Percentiles rank a stretch among this genome's conserved stretches.
Conservation (phyloP, 2,329 filamentous ascomycete species). For the Claviceps sp. region DNA sequence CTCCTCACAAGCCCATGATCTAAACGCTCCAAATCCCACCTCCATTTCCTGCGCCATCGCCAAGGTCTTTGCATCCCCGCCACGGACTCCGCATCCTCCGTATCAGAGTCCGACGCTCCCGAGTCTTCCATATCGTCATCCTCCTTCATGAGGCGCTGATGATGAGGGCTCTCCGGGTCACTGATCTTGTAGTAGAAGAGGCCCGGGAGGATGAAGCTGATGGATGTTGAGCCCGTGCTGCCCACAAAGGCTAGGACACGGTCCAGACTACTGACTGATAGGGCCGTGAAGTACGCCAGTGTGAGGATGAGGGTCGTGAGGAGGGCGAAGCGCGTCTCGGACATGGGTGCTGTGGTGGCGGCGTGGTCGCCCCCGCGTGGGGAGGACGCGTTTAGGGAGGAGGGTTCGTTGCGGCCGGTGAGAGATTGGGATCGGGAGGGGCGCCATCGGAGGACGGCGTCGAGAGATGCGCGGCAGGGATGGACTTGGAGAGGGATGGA, state of each 20-base stretch:
- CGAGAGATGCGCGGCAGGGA: slow-evolving; percentile 86
- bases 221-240: slow-evolving; percentile 84
- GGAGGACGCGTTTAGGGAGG: slow-evolving; percentile 25
- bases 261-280: slow-evolving; percentile 82
- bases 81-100: slow-evolving; percentile 32
- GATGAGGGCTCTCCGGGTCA: slow-evolving; percentile 70
- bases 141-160: slow-evolving; percentile 79
- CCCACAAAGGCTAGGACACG: slow-evolving; percentile 91
- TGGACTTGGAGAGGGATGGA: slow-evolving; percentile 93
- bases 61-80: slow-evolving; percentile 29
- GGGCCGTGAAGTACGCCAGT: slow-evolving; percentile 72
- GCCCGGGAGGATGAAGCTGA: slow-evolving; percentile 91
- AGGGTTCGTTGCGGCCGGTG: slow-evolving; percentile 26
- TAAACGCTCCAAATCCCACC: slow-evolving; percentile 49
- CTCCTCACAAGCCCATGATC: slow-evolving; percentile 54
- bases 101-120: slow-evolving; percentile 28
- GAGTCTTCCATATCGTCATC: slow-evolving; percentile 69
- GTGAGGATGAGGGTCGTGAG: slow-evolving; percentile 81
- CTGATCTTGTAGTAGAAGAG: slow-evolving; percentile 99
- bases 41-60: slow-evolving; percentile 43
- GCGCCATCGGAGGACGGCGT: slow-evolving; percentile 89
- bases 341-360: slow-evolving; percentile 51
- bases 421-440: slow-evolving; percentile 37
- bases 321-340: slow-evolving; percentile 75
- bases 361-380: slow-evolving; percentile 35